A percentile compares a stretch with the other conserved stretches of the same genome.
Evolutionary conservation across 2,329 filamentous ascomycete genomes (phyloP).

Genomic region (Sarocladiaceae sp.): DNA sequence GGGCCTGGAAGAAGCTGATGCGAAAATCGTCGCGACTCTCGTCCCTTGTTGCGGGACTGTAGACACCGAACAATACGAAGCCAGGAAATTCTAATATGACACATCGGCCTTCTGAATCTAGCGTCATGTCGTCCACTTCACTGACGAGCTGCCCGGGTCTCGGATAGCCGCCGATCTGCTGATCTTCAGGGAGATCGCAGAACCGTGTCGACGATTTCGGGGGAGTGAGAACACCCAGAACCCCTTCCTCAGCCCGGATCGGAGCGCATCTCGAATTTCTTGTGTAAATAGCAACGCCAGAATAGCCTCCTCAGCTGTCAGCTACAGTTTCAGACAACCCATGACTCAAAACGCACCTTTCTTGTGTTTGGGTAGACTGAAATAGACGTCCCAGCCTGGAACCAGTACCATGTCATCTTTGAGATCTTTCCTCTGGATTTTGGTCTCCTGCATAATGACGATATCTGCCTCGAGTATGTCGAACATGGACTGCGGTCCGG

Average conservation of each 20-base stretch:
- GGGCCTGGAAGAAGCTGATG: slow-evolving; percentile 67
- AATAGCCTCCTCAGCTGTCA: slow-evolving; percentile 61
- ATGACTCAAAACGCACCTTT: slow-evolving; percentile 59
- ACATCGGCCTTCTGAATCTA: slow-evolving; percentile 90
- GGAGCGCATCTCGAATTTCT: slow-evolving; percentile 80
- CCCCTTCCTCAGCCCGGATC: slow-evolving; percentile 87
- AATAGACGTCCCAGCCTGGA: slow-evolving; percentile 92
- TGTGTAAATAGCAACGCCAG: slow-evolving; percentile 92
- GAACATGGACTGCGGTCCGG: slow-evolving; percentile 70
- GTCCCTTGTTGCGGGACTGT: slow-evolving; percentile 85
- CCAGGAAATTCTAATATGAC: slow-evolving; percentile 89
- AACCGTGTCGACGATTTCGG: slow-evolving; percentile 67
- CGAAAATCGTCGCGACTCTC: slow-evolving; percentile 79
- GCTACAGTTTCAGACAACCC: background rate
- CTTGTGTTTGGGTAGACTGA: slow-evolving; percentile 87
- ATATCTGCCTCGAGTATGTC: slow-evolving; percentile 89
- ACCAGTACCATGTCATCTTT: slow-evolving; percentile 94
- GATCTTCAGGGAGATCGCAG: slow-evolving; percentile 63
- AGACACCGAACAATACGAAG: slow-evolving; percentile 88
- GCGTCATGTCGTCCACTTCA: slow-evolving; percentile 58
- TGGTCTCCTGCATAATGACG: slow-evolving; percentile 90
- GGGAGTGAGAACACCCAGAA: slow-evolving; percentile 72
- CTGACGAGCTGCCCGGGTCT: slow-evolving; percentile 58
- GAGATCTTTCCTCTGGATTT: slow-evolving; percentile 90
- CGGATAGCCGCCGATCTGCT: slow-evolving; percentile 87